These are phyloP conservation scores for Ascochyta fabae DNA, from an alignment of 2,329 filamentous ascomycete genomes.

Conservation along the genomic window DNA sequence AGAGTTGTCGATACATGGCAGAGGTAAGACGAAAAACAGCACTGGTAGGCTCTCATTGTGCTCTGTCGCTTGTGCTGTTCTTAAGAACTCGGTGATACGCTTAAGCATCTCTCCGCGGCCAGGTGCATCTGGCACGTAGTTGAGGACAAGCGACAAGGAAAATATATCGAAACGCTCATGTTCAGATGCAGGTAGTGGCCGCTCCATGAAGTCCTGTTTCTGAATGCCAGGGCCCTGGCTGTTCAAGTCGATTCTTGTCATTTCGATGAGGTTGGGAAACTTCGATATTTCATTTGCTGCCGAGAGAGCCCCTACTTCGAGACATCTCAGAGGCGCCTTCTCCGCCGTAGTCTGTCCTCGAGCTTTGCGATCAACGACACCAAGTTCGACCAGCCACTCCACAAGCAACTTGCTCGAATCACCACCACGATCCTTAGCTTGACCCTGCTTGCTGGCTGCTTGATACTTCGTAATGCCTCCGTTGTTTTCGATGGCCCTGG, in stretches of 20 bases:
- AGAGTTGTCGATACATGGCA: constrained; percentile 87
- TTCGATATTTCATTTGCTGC: constrained; percentile 83
- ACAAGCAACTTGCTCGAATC: constrained; percentile 67
- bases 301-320: constrained; percentile 90
- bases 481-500: constrained; percentile 59
- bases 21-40: constrained; percentile 87
- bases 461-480: constrained; percentile 68
- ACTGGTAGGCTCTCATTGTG: constrained; percentile 57
- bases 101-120: constrained; percentile 83
- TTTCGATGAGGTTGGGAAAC: constrained; percentile 68
- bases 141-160: constrained; percentile 89
- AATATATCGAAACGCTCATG: constrained; percentile 82
- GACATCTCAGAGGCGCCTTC: constrained; percentile 62
- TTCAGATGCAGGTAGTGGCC: constrained; percentile 70
- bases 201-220: constrained; percentile 93
- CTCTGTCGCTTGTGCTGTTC: constrained; percentile 15
- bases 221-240: constrained; percentile 81
- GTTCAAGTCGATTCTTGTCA: constrained; percentile 87
- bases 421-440: constrained; percentile 66
- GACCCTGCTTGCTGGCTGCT: constrained; percentile 67
- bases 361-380: constrained; percentile 26
- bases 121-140: constrained; percentile 83
- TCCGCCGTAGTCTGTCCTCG: constrained; percentile 8
- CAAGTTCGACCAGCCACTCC: constrained; percentile 59
- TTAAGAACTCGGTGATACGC: constrained; percentile 45